Conservation (phyloP, 352 stramenopile species). For the Globisporangium abappressorium region DNA sequence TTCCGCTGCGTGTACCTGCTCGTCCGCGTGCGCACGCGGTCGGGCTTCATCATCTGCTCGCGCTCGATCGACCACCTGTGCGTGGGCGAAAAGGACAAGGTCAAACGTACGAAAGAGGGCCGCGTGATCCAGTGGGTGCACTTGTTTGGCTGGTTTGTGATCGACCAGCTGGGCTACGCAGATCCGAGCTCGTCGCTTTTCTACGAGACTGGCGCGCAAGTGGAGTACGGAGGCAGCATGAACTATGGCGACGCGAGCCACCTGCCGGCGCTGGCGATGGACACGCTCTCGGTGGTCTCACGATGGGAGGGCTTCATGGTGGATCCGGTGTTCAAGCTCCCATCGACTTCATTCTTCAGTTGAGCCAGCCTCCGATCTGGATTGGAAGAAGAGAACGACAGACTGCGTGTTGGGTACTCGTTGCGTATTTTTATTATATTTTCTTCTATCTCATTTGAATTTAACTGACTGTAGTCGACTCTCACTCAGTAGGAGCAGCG, state of each 20-base stretch:
- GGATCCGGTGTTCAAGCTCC: conserved; percentile 48
- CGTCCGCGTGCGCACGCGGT: conserved; percentile 63
- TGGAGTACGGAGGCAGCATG: conserved; percentile 70
- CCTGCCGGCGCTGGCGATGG: conserved; percentile 50
- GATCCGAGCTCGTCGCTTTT: conserved; percentile 24
- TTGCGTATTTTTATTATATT: conserved; percentile 11
- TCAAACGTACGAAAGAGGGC: conserved; percentile 30
- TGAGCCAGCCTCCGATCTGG: conserved; percentile 10
- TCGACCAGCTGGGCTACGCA: conserved; percentile 42
- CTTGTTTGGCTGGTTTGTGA: conserved; percentile 65
- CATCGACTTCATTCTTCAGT: conserved; percentile 18
- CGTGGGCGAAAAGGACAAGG: conserved; percentile 17
- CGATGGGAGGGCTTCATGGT: conserved; percentile 71
- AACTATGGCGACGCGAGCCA: conserved; percentile 55
- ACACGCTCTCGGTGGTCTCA: conserved; percentile 60
- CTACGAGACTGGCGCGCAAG: conserved; percentile 39
- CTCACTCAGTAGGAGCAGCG: not conserved
- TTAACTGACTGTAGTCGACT: not conserved
- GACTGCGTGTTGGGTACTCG: not conserved
- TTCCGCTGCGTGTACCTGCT: conserved; percentile 72
- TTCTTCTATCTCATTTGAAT: not conserved
- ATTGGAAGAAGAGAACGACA: not conserved
- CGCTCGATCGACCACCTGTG: conserved; percentile 37
- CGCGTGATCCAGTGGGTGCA: conserved; percentile 66
- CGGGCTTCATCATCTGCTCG: conserved; percentile 62